Evolutionary conservation across 176 grass and related monocot genomes (phyloP).

Genomic region (Oryza coarctata): DNA sequence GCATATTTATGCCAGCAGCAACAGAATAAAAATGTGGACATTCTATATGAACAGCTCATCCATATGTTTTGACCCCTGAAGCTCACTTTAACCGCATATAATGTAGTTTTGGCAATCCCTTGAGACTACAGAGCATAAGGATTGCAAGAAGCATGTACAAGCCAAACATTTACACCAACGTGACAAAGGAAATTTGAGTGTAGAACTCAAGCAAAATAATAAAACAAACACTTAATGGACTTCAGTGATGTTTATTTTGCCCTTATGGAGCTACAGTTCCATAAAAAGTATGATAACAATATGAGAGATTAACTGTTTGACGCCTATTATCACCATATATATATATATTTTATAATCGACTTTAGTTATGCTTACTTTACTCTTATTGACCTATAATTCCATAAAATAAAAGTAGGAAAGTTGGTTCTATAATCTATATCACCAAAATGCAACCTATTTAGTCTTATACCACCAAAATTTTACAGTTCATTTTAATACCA

Average conservation of each 20-base stretch:
- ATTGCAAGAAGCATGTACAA: neutral
- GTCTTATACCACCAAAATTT: neutral
- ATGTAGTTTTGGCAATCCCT: neutral
- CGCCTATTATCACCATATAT: neutral
- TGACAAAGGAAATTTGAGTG: neutral
- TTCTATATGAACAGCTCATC: neutral
- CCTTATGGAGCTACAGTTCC: neutral
- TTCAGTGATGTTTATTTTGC: neutral
- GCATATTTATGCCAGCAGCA: neutral
- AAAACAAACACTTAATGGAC: neutral
- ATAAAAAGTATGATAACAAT: neutral
- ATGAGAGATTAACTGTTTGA: neutral
- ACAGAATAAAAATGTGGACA: neutral
- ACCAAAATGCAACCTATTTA: neutral
- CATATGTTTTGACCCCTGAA: slow-evolving; percentile 6
- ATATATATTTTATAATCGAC: neutral
- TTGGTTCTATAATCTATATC: no score
- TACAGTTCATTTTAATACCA: neutral
- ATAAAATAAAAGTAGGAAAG: no score
- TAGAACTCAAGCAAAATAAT: neutral
- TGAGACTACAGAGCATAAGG: neutral
- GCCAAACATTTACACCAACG: neutral
- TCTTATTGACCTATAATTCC: no score
- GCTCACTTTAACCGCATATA: neutral
- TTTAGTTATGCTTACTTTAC: no score